Conservation (phyloP, 2,329 filamentous ascomycete species). For the Colletotrichum salicis region DNA sequence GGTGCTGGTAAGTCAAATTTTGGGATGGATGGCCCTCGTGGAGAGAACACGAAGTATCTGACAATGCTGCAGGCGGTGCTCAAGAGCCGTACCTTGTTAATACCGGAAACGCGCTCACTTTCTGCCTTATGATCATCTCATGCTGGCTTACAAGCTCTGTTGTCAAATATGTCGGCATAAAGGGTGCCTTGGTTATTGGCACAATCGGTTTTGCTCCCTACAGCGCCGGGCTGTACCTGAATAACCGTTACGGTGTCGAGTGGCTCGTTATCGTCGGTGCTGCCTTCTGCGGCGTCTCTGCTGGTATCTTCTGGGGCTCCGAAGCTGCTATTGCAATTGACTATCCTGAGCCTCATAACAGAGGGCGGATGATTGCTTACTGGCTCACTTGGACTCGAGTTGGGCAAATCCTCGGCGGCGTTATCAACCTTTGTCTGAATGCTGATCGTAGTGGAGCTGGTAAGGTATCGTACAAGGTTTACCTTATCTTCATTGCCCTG, state of each 20-base stretch:
- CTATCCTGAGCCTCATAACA: conserved; percentile 73
- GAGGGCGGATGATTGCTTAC: conserved; percentile 69
- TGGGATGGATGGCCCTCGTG: not conserved
- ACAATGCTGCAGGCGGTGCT: conserved; percentile 64
- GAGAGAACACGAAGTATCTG: conserved; percentile 27
- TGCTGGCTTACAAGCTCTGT: conserved; percentile 52
- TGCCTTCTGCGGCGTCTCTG: conserved; percentile 52
- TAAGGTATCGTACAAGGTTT: conserved; percentile 57
- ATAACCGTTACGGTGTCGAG: conserved; percentile 54
- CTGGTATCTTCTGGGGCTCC: conserved; percentile 49
- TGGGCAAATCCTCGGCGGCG: conserved; percentile 62
- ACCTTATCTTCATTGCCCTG: conserved; percentile 53
- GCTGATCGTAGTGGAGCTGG: conserved; percentile 53
- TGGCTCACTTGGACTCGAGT: conserved; percentile 71
- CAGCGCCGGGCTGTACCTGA: conserved; percentile 54
- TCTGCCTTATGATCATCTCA: conserved; percentile 61
- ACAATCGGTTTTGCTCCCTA: conserved; percentile 56
- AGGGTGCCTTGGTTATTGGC: conserved; percentile 52
- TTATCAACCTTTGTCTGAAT: conserved; percentile 62
- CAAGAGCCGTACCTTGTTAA: conserved; percentile 75
- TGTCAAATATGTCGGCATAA: conserved; percentile 49
- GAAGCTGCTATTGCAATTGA: conserved; percentile 49
- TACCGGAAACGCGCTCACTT: conserved; percentile 76
- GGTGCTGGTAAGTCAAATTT: conserved; percentile 37
- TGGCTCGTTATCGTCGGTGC: conserved; percentile 57